Evolutionary conservation across 2,329 filamentous ascomycete species (phyloP), one percentile per base, ranked within the genome.

Genomic region (Podosphaera xanthii): DNA sequence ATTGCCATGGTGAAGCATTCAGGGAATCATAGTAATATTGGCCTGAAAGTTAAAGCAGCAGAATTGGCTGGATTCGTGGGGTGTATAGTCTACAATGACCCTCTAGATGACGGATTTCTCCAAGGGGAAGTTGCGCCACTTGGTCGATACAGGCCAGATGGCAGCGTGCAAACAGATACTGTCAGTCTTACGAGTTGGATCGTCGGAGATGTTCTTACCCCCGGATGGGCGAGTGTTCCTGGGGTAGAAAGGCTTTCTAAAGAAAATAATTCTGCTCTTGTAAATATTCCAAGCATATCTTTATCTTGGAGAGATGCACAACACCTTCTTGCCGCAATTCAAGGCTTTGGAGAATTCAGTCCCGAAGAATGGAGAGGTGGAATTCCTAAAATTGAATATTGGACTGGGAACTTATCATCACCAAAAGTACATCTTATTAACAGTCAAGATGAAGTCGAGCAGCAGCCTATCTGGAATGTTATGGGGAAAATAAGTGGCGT

Each of bases 81-180:
- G 12, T 94, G 88, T 66, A 79, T 98, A 59, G 86, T 95, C 60
- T 98, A 96, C 73, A 94, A 84, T 58, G 92, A 97, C 68, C 91
- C 91, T 0, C 77, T 78, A 1, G 85, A 96, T 57, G 86, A 94
- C 68, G 89, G 89, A 0, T 92, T 90, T 66, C 70, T 79, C 35
- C 79, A 80, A 64, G 90, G 89, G 3, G 75, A 81, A 0, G 76
- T 80, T 0, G 89, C 83, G 64, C 90, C 91, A 0, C 75, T 85
- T 33, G 90, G 89, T 42, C 80, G 82, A 33, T 94, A 77, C 70
- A 84, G 91, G 79, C 87, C 90, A 0, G 77, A 78, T 1, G 87
- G 92, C 67, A 86, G 83, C 53, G 86, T 96, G 2, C 87, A 92
- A 69, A 78, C 91, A 67, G 90, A 85, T 3, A 79, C 81, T 3